These are phyloP conservation scores for Coemansia sp. DNA, from an alignment of 192 early-diverging fungal species.

Conservation along the genomic window DNA sequence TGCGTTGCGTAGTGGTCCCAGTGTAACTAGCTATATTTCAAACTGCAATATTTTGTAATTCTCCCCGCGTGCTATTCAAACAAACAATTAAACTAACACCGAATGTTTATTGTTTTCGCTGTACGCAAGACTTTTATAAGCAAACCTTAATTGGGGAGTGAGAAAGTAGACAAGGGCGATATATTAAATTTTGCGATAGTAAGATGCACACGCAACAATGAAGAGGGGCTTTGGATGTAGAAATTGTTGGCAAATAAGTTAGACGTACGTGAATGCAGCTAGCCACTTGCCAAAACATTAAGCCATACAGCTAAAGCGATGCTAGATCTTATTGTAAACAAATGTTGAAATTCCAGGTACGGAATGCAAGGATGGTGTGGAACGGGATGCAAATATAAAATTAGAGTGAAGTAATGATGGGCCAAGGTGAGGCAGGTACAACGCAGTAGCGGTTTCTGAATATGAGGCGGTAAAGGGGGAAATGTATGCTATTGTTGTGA, in stretches of 20 bases:
- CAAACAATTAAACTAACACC: not conserved
- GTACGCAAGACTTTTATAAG: not conserved
- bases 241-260: not conserved
- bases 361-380: not conserved
- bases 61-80: constrained; percentile 1
- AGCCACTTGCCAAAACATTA: not conserved
- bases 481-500: not conserved
- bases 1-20: not conserved
- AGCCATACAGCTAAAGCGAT: not conserved
- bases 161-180: not conserved
- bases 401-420: not conserved
- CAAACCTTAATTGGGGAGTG: not conserved
- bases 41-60: constrained; percentile 2
- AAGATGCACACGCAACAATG: not conserved
- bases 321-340: constrained; percentile 4
- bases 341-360: not conserved
- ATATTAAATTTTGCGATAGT: not conserved
- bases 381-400: not conserved
- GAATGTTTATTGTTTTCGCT: not conserved
- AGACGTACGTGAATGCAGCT: not conserved
- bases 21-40: constrained; percentile 3
- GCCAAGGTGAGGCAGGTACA: not conserved
- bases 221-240: not conserved
- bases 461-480: not conserved
- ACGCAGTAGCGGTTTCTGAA: constrained; percentile 2